Base-by-base conservation (phyloP, 306 rosid species). In the Glycine tomentella region DNA sequence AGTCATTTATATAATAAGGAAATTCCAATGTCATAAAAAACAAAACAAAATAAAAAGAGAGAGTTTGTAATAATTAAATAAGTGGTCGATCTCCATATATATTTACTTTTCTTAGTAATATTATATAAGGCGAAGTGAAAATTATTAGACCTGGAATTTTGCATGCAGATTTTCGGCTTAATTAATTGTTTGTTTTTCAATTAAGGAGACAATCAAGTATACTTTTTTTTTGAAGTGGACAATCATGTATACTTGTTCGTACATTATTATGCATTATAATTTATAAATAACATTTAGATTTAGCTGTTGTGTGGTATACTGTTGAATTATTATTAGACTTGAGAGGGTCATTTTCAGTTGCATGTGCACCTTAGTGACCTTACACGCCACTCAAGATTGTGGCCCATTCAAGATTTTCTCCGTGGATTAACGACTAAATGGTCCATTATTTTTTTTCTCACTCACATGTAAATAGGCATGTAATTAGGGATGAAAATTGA, bases 361-460 rank as follows among this genome's bases (percentile, higher is more conserved):
- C 91, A 92, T 90, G 91, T 86, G 92, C 89, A 20, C 10, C 68
- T n/a, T n/a, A n/a, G n/a, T n/a, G n/a, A n/a, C n/a, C n/a, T 78
- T 73, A 17, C 25, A 77, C 77, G 76, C 67, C 83, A 80, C 81
- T 79, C 20, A 80, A 63, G 50, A 20, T 66, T 86, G 81, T 67
- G 91, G 84, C 83, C 89, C 94, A 48, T 78, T 80, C 33, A 20
- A 70, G 63, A 86, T 86, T 86, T 82, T 84, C 74, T 84, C 78
- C 84, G 50, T 74, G 57, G 72, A 48, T 76, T 64, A 44, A 52
- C 52, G 87, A 0, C 2, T 25, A 25, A 25, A 25, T 25, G 31
- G 33, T 70, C 15, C 57, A 55, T 17, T 2, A 49, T 72, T 72
- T 46, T 80, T 80, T 69, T 46, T 15, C 62, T 15, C 62, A 45